These are phyloP conservation scores for Phytophthora multivora DNA, from an alignment of 352 stramenopile genomes.

Conservation along the genomic window DNA sequence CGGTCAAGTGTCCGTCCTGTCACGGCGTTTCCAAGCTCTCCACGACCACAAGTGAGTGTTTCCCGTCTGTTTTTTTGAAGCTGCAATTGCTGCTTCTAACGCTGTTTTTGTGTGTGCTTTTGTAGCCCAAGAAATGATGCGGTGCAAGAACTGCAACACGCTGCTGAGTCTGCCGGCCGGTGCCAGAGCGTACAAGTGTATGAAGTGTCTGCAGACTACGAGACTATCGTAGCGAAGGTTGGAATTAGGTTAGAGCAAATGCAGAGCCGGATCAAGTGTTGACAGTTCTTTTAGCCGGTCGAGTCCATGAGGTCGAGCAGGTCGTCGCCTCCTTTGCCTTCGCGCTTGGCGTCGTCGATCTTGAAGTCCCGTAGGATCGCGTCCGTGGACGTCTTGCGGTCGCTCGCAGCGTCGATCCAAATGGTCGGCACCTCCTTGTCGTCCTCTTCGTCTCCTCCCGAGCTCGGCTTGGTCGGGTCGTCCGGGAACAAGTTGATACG, in stretches of 20 bases:
- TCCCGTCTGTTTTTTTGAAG: not conserved
- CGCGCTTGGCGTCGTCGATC: conserved; percentile 48
- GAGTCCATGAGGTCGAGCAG: conserved; percentile 91
- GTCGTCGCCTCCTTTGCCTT: conserved; percentile 68
- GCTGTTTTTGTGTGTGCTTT: conserved; percentile 17
- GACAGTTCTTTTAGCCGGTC: conserved; percentile 22
- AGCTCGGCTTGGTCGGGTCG: conserved; percentile 38
- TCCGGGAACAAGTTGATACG: conserved; percentile 84
- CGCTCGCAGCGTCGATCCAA: conserved; percentile 80
- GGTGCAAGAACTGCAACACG: conserved; percentile 88
- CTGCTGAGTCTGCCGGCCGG: conserved; percentile 79
- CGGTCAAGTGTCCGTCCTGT: conserved; percentile 84
- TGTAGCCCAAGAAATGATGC: conserved; percentile 86
- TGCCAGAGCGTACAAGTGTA: conserved; percentile 89
- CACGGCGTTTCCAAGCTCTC: conserved; percentile 83
- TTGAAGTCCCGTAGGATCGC: conserved; percentile 69
- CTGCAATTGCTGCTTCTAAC: conserved; percentile 14
- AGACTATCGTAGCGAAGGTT: conserved; percentile 56
- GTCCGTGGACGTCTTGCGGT: conserved; percentile 60
- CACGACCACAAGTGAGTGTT: conserved; percentile 79
- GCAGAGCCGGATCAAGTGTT: conserved; percentile 20
- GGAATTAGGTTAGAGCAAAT: conserved; percentile 6
- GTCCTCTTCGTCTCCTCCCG: conserved; percentile 58
- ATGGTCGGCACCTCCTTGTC: conserved; percentile 74
- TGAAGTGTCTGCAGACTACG: conserved; percentile 87